These are phyloP conservation scores for Ogataea pini DNA, from an alignment of 805 yeast genomes.

Conservation along the genomic window DNA sequence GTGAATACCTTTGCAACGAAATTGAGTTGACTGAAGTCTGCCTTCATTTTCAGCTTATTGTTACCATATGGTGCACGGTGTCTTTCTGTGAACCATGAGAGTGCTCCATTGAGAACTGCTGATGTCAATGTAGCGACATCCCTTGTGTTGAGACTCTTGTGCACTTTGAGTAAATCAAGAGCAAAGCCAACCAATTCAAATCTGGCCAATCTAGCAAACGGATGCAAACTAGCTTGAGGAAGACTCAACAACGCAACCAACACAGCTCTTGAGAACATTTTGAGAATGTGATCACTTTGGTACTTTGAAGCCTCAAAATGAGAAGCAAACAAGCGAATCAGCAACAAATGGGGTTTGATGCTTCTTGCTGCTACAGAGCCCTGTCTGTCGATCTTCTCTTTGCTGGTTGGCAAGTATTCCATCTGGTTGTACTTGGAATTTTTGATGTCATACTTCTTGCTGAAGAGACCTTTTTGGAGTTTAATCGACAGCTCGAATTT, in stretches of 20 bases:
- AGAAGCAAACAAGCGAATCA: constrained; percentile 69
- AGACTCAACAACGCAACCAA: constrained; percentile 55
- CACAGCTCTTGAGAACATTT: constrained; percentile 63
- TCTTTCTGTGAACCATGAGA: constrained; percentile 74
- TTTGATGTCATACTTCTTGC: constrained; percentile 51
- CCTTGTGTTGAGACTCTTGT: constrained; percentile 49
- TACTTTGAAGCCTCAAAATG: constrained; percentile 77
- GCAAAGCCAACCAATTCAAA: constrained; percentile 74
- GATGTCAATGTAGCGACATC: constrained; percentile 46
- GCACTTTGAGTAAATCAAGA: constrained; percentile 60
- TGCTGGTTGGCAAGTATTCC: constrained; percentile 89
- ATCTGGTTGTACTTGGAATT: constrained; percentile 67
- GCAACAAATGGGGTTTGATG: constrained; percentile 64
- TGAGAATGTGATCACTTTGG: constrained; percentile 68
- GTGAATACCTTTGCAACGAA: constrained; percentile 45
- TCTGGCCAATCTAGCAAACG: constrained; percentile 73
- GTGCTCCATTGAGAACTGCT: constrained; percentile 61
- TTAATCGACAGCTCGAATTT: constrained; percentile 70
- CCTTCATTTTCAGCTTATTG: constrained; percentile 66
- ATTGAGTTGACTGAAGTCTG: constrained; percentile 62
- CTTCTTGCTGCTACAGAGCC: constrained; percentile 50
- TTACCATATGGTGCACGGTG: constrained; percentile 82
- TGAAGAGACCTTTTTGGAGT: constrained; percentile 62
- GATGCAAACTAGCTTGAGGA: constrained; percentile 71
- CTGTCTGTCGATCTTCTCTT: constrained; percentile 51